These are phyloP conservation scores for Trebouxia sp. DNA, from an alignment of 139 green algal species.

Conservation along the genomic window DNA sequence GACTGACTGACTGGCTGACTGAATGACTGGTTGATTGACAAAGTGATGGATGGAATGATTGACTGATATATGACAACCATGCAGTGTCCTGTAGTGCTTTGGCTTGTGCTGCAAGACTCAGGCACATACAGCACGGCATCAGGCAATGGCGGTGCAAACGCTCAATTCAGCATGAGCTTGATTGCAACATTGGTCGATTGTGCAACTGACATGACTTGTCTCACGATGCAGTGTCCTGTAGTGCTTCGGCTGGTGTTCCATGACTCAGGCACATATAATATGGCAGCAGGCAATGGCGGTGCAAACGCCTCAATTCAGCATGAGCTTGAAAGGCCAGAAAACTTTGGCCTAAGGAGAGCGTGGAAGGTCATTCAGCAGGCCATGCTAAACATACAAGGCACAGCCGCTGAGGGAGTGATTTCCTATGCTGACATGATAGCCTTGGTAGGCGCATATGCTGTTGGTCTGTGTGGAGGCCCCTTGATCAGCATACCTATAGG, in stretches of 20 bases:
- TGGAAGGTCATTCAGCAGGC: slow-evolving; percentile 49
- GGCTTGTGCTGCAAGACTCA: slow-evolving; percentile 88
- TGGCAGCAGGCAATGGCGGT: slow-evolving; percentile 59
- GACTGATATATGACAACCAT: not conserved
- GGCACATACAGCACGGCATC: slow-evolving; percentile 60
- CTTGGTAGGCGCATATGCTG: slow-evolving; percentile 68
- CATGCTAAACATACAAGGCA: slow-evolving; percentile 59
- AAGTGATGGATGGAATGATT: not conserved
- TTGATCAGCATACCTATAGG: slow-evolving; percentile 59
- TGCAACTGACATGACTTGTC: not conserved
- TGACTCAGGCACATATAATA: slow-evolving; percentile 77
- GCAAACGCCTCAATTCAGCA: slow-evolving; percentile 82
- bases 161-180: slow-evolving; percentile 82
- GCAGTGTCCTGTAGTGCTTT: slow-evolving; percentile 62
- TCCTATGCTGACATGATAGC: slow-evolving; percentile 79
- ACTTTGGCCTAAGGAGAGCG: slow-evolving; percentile 63
- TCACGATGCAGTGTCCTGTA: slow-evolving; percentile 60
- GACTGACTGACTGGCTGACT: not conserved
- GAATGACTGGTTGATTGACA: not conserved
- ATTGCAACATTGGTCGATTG: slow-evolving; percentile 11
- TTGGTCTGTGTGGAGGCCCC: slow-evolving; percentile 71
- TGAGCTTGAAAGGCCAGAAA: slow-evolving; percentile 87
- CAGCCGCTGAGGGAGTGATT: slow-evolving; percentile 53
- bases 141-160: slow-evolving; percentile 81
- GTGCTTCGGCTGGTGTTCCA: slow-evolving; percentile 86